Evolutionary conservation across 2,329 filamentous ascomycete genomes (phyloP).

Genomic region (Whalleya microplaca): DNA sequence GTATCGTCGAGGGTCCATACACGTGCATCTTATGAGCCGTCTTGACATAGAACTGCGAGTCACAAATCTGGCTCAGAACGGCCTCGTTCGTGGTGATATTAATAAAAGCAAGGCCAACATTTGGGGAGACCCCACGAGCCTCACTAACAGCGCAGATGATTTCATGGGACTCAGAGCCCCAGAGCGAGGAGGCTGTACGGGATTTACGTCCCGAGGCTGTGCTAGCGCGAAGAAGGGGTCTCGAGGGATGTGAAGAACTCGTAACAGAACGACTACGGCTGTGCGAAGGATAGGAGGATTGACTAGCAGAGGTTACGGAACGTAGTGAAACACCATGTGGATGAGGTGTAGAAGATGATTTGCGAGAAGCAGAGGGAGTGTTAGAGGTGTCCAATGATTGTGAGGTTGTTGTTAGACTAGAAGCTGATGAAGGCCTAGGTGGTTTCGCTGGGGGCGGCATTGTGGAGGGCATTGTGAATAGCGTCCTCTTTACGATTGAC

Average conservation of each 20-base stretch:
- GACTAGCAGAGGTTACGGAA: slow-evolving; percentile 29
- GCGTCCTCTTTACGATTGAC: not conserved
- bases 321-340: slow-evolving; percentile 16
- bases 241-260: slow-evolving; percentile 30
- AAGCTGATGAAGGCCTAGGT: slow-evolving; percentile 21
- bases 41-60: slow-evolving; percentile 88
- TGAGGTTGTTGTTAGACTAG: slow-evolving; percentile 16
- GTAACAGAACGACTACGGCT: slow-evolving; percentile 31
- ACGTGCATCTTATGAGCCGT: slow-evolving; percentile 86
- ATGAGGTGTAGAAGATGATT: slow-evolving; percentile 27
- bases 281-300: slow-evolving; percentile 33
- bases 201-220: slow-evolving; percentile 52
- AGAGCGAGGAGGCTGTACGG: slow-evolving; percentile 45
- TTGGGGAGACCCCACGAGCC: slow-evolving; percentile 82
- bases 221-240: slow-evolving; percentile 35
- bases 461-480: not conserved
- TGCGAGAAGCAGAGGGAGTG: slow-evolving; percentile 14
- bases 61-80: slow-evolving; percentile 86
- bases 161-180: slow-evolving; percentile 61
- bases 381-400: slow-evolving; percentile 10
- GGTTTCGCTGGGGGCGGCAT: slow-evolving; percentile 2
- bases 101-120: slow-evolving; percentile 83
- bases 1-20: slow-evolving; percentile 76
- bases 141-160: slow-evolving; percentile 90
- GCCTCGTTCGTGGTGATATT: slow-evolving; percentile 85